Evolutionary conservation across 1,284 basidiomycete genomes (phyloP), one percentile per base, ranked within the genome.

Genomic region (Boletus semigastroideus): DNA sequence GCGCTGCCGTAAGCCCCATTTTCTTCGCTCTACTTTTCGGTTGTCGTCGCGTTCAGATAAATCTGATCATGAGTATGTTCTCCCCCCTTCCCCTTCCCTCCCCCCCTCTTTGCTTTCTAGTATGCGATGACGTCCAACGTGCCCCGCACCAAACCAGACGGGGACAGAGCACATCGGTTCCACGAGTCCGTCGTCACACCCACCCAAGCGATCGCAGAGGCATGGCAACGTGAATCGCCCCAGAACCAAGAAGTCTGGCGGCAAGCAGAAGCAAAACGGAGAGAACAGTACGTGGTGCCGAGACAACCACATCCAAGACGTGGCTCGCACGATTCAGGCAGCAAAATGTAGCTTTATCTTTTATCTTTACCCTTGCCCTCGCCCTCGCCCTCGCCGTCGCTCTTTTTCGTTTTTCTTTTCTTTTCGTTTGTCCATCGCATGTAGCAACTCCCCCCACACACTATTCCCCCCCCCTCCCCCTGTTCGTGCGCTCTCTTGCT

Each of bases 121-220:
- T 48, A 58, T 69, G 63, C 67, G 74, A 80, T 80, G 79, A 72
- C 76, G 67, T 73, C 76, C 59, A 54, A 64, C 59, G 38, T 62
- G 39, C 71, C 64, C 53, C 60, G 61, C 58, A 70, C 67, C 49
- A 74, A 74, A 66, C 68, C 71, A 63, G 62, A 67, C 46, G 64
- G 64, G 54, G 69, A 65, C 48, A 67, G 53, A 66, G 63, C 46
- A 51, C 65, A 67, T 25, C 53, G 55, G 37, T 66, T 55, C 56
- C 67, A 49, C 61, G 72, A 59, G 68, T 63, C 59, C 56, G 65
- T 64, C 45, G 54, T 76, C 59, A 76, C 82, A 14, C 80, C 81
- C 37, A 78, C 80, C 10, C 78, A 83, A 58, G 76, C 78, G 27
- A 86, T 87, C 63, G 82, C 82, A 36, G 78, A 83, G 40, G 82